Conservation (phyloP, 202 grass and related monocot genomes). For the Hordeum pubiflorum region DNA sequence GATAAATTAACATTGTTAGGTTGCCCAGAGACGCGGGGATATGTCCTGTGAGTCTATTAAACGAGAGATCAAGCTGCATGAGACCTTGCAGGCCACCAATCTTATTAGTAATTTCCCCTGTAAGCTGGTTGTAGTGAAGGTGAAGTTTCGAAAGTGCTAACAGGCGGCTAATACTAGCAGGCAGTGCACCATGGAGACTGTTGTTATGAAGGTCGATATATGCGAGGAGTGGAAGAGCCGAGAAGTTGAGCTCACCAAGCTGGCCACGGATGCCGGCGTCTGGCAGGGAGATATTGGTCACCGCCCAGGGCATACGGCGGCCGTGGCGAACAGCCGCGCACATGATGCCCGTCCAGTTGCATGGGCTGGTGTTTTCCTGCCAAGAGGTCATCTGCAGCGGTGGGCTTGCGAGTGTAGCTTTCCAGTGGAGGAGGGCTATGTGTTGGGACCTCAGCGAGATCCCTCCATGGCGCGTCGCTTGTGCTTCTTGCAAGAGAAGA, state of each 20-base stretch:
- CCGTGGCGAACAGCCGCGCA: neutral
- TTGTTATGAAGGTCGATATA: neutral
- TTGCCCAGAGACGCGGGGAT: neutral
- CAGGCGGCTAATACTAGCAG: neutral
- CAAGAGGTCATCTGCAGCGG: neutral
- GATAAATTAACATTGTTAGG: neutral
- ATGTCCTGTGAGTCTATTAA: too few species aligned
- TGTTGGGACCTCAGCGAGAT: too few species aligned
- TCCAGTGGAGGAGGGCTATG: too few species aligned
- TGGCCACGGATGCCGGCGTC: neutral
- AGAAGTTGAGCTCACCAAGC: constrained; percentile 24
- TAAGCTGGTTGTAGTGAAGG: neutral
- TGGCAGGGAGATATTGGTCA: constrained; percentile 9
- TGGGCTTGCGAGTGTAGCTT: too few species aligned
- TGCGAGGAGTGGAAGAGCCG: neutral
- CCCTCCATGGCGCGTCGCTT: too few species aligned
- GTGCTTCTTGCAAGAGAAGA: too few species aligned
- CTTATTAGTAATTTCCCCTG: neutral
- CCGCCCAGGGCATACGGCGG: neutral
- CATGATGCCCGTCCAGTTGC: constrained; percentile 21
- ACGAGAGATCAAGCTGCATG: rapidly evolving
- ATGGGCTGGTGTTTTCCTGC: neutral
- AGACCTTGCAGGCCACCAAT: neutral
- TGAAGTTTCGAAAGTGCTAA: neutral
- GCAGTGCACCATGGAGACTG: neutral